Percentiles rank a stretch among this genome's conserved stretches.
Evolutionary conservation across 2,329 filamentous ascomycete species (phyloP).

Genomic region (Colletotrichum caudatum): DNA sequence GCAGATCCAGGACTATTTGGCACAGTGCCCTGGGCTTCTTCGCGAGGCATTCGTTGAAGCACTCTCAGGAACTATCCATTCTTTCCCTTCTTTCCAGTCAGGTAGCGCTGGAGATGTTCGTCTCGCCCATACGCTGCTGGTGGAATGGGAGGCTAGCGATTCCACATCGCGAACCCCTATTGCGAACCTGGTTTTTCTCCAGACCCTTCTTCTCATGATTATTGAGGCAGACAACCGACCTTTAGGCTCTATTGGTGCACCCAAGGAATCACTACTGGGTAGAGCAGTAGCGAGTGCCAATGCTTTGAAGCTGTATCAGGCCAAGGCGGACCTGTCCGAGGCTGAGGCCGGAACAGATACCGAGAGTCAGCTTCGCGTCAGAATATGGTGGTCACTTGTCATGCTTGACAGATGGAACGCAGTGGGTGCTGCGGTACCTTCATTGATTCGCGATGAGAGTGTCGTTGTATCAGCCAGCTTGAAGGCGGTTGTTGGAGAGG

Average conservation of each 20-base stretch:
- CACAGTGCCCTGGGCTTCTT: constrained; percentile 66
- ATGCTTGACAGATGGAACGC: constrained; percentile 81
- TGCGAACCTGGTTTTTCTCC: constrained; percentile 70
- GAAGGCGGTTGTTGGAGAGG: constrained; percentile 70
- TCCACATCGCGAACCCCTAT: constrained; percentile 53
- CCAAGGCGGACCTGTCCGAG: constrained; percentile 53
- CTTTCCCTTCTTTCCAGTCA: constrained; percentile 55
- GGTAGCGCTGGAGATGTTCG: constrained; percentile 57
- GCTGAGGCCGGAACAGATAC: constrained; percentile 67
- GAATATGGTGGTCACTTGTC: constrained; percentile 79
- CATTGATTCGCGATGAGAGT: constrained; percentile 72
- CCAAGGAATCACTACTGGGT: constrained; percentile 69
- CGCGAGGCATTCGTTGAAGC: constrained; percentile 75
- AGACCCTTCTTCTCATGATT: constrained; percentile 74
- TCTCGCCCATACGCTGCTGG: constrained; percentile 60
- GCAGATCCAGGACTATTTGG: constrained; percentile 67
- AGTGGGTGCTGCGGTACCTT: constrained; percentile 71
- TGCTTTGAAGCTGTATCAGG: constrained; percentile 70
- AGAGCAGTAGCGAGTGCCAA: constrained; percentile 75
- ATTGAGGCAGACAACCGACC: constrained; percentile 72
- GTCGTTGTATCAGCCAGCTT: constrained; percentile 71
- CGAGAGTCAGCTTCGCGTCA: constrained; percentile 71
- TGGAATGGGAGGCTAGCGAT: constrained; percentile 62
- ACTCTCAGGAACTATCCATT: constrained; percentile 69
- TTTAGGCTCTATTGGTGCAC: constrained; percentile 58